Conservation (phyloP, 768 basidiomycete species). For the Agrocybe pediades region DNA sequence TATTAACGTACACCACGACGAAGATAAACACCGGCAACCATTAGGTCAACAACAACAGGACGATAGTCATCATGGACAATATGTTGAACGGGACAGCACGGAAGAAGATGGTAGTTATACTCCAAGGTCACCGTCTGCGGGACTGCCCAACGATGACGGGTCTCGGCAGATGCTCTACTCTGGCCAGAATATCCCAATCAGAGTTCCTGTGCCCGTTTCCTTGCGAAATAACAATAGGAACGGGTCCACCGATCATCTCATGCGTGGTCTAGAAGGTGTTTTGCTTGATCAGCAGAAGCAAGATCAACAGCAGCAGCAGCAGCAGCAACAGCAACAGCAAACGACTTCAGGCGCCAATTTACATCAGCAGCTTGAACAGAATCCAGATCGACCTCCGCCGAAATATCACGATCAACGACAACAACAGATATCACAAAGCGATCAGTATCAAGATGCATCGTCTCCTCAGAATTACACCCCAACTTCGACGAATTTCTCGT, state of each 20-base stretch:
- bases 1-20: constrained; percentile 36
- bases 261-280: constrained; percentile 59
- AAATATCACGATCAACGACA: constrained; percentile 18
- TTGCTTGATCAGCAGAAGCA: constrained; percentile 43
- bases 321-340: constrained; percentile 22
- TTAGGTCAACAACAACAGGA: constrained; percentile 9
- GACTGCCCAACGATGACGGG: constrained; percentile 50
- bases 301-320: constrained; percentile 17
- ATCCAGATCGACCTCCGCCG: constrained; percentile 10
- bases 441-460: constrained; percentile 14
- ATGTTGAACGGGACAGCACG: constrained; percentile 38
- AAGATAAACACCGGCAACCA: constrained; percentile 33
- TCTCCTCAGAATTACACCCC: not conserved
- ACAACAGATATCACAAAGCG: constrained; percentile 22
- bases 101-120: constrained; percentile 63
- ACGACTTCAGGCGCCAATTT: too few relatives aligned
- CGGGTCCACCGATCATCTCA: constrained; percentile 61
- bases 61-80: constrained; percentile 29
- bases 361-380: constrained; percentile 18
- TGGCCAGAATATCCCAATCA: constrained; percentile 20
- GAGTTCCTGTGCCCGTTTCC: constrained; percentile 24
- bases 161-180: constrained; percentile 27
- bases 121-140: constrained; percentile 65
- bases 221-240: constrained; percentile 53
- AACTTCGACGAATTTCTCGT: not conserved